These are phyloP conservation scores for Globisporangium rhizosaccharum DNA, from an alignment of 352 stramenopile species.

Conservation along the genomic window DNA sequence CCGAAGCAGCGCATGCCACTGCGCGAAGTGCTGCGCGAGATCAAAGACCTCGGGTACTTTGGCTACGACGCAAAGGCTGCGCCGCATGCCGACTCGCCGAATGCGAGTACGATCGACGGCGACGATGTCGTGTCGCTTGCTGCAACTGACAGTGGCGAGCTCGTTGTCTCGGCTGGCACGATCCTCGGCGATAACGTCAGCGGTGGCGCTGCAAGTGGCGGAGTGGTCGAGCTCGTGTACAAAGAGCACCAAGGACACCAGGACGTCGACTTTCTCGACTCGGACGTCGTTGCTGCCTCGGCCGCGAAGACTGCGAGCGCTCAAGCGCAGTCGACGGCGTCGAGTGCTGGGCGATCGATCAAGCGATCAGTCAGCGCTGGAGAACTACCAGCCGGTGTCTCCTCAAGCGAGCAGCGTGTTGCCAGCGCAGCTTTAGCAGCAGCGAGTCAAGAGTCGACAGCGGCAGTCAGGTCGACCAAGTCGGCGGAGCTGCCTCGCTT, in stretches of 20 bases:
- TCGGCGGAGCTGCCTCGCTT: too few species aligned
- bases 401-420: background rate
- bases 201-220: background rate
- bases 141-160: background rate
- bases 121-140: background rate
- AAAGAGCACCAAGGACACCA: constrained; percentile 5
- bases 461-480: too few species aligned
- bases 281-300: background rate
- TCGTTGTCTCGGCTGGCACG: background rate
- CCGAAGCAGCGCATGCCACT: constrained; percentile 39
- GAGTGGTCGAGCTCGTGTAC: constrained; percentile 4
- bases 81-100: constrained; percentile 8
- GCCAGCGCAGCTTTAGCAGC: too few species aligned
- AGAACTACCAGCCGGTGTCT: too few species aligned
- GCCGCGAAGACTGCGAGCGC: background rate
- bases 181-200: background rate
- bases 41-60: constrained; percentile 46
- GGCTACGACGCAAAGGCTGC: constrained; percentile 14
- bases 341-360: background rate
- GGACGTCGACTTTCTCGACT: constrained; percentile 8
- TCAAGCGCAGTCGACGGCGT: background rate
- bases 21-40: constrained; percentile 36
- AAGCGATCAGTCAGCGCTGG: background rate
- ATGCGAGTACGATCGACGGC: constrained; percentile 13
- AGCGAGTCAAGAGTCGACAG: too few species aligned